These are phyloP conservation scores for Scutellaria barbata DNA, from an alignment of 257 asterid genomes.

Conservation along the genomic window DNA sequence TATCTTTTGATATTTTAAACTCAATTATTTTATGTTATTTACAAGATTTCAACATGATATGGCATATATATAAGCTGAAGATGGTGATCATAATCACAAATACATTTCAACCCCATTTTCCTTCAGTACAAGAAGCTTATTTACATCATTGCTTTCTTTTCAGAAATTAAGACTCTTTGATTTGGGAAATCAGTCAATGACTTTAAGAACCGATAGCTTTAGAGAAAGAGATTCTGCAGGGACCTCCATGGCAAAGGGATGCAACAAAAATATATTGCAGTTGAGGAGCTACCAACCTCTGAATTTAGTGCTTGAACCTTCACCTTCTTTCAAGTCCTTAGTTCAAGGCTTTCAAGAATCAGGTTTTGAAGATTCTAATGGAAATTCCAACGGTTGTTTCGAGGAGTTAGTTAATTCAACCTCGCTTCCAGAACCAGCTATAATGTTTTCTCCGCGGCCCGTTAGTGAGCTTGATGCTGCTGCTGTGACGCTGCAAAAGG, in stretches of 20 bases:
- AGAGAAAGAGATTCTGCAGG: slow-evolving; percentile 44
- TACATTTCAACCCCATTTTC: not conserved
- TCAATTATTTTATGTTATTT: not conserved
- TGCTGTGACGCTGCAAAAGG: slow-evolving; percentile 88
- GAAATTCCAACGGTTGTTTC: not conserved
- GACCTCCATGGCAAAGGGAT: slow-evolving; percentile 29
- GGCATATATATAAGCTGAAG: slow-evolving; percentile 25
- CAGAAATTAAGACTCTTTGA: not conserved
- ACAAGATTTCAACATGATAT: not conserved
- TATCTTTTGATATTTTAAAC: not conserved
- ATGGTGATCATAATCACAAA: slow-evolving; percentile 23
- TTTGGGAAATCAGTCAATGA: slow-evolving; percentile 39
- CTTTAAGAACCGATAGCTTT: slow-evolving; percentile 45
- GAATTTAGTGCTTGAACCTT: slow-evolving; percentile 53
- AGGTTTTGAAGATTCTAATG: slow-evolving; percentile 22
- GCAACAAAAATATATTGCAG: slow-evolving; percentile 49
- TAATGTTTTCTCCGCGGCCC: slow-evolving; percentile 68
- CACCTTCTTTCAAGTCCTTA: slow-evolving; percentile 65
- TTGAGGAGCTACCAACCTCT: slow-evolving; percentile 54
- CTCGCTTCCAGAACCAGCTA: slow-evolving; percentile 65
- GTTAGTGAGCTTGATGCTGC: slow-evolving; percentile 90
- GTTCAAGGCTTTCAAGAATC: slow-evolving; percentile 46
- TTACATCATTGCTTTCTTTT: not conserved
- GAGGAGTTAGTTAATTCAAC: not conserved
- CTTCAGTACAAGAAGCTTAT: not conserved